Evolutionary conservation across 1,284 basidiomycete genomes (phyloP).

Genomic region (Ceratobasidium sp.): DNA sequence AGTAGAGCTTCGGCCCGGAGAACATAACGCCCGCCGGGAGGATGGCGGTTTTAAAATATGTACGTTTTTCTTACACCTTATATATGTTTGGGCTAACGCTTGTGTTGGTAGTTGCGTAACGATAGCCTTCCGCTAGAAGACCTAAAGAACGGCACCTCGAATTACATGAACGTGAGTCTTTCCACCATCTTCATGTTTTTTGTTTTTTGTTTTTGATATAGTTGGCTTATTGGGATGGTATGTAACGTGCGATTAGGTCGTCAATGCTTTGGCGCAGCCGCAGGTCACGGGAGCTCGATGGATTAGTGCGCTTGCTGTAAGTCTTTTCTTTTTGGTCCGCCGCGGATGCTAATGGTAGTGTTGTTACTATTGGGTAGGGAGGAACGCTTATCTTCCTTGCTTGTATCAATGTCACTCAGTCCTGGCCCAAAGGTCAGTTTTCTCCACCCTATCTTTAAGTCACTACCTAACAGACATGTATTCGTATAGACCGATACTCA

Average conservation of each 20-base stretch:
- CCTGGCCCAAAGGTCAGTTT: conserved; percentile 37
- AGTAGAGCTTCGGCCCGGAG: too few relatives aligned
- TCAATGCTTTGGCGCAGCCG: conserved; percentile 7
- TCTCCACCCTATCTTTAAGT: neutral
- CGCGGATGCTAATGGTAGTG: neutral
- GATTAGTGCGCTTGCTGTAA: conserved; percentile 33
- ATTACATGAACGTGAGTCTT: conserved; percentile 15
- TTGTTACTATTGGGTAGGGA: neutral
- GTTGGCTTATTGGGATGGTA: neutral
- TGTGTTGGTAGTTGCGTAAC: conserved; percentile 5
- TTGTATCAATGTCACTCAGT: conserved; percentile 19
- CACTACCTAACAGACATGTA: neutral
- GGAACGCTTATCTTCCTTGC: conserved; percentile 28
- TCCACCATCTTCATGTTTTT: neutral
- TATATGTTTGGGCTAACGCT: too few relatives aligned
- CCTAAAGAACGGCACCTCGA: neutral
- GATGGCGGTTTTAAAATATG: too few relatives aligned
- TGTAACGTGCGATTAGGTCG: neutral
- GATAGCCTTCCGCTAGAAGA: conserved; percentile 12
- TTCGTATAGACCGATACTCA: conserved; percentile 18
- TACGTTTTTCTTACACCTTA: too few relatives aligned
- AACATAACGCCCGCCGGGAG: too few relatives aligned
- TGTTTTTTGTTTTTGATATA: too few relatives aligned
- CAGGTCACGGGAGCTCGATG: conserved; percentile 32
- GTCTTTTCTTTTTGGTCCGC: neutral